Evolutionary conservation across 495 filamentous ascomycete genomes (phyloP).

Genomic region (Aspergillus olivimuriae): DNA sequence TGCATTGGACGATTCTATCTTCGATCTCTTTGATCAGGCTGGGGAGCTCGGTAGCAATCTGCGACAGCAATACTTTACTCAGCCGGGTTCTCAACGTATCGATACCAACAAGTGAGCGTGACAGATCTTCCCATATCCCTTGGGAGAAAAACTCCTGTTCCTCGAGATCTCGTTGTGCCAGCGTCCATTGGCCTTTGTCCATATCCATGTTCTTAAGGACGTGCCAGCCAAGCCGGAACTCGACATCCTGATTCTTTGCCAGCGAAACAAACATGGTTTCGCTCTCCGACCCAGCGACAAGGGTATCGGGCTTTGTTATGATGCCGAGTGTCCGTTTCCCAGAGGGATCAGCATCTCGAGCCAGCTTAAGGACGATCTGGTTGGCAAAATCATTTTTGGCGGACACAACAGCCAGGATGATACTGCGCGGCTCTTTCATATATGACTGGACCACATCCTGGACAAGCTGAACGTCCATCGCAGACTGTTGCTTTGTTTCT

Average conservation of each 20-base stretch:
- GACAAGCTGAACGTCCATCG: constrained; percentile 39
- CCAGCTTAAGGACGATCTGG: constrained; percentile 40
- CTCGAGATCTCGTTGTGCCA: constrained; percentile 26
- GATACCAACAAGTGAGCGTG: constrained; percentile 39
- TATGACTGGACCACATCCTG: constrained; percentile 40
- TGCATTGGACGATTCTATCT: constrained; percentile 24
- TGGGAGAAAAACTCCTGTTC: constrained; percentile 39
- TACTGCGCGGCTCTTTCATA: constrained; percentile 44
- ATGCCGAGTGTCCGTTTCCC: constrained; percentile 45
- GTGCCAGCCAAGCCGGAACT: constrained; percentile 44
- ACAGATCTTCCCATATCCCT: constrained; percentile 42
- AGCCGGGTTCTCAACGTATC: constrained; percentile 42
- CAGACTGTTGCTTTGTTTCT: constrained; percentile 40
- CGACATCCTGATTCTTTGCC: constrained; percentile 39
- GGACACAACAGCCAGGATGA: constrained; percentile 47
- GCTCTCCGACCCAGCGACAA: constrained; percentile 31
- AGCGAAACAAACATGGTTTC: constrained; percentile 33
- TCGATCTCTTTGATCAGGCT: constrained; percentile 53
- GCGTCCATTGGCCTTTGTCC: constrained; percentile 31
- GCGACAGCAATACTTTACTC: constrained; percentile 48
- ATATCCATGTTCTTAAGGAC: constrained; percentile 40
- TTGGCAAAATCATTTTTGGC: constrained; percentile 47
- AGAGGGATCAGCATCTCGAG: constrained; percentile 35
- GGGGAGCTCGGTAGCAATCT: constrained; percentile 53
- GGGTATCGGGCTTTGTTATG: constrained; percentile 46